Percentiles rank a stretch among this genome's conserved stretches.
Conservation (phyloP, 768 basidiomycete species). For the Sarcomyxa edulis region DNA sequence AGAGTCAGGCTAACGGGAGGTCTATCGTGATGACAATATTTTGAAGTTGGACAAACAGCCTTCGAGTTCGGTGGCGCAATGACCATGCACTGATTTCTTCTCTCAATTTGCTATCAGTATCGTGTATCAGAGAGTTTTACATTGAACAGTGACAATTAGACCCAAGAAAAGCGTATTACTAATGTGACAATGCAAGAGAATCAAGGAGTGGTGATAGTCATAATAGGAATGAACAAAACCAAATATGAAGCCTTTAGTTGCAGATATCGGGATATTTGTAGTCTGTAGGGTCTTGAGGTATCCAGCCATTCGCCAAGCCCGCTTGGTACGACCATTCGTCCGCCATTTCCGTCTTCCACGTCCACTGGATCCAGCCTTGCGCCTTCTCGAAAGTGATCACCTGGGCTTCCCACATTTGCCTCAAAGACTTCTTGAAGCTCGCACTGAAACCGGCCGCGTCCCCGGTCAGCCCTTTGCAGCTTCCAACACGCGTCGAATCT, state of each 20-base stretch:
- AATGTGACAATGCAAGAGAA: no score
- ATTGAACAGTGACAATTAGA: no score
- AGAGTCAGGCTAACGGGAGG: no score
- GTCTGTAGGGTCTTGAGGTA: conserved; percentile 54
- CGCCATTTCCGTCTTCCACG: conserved; percentile 78
- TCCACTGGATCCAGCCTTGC: conserved; percentile 76
- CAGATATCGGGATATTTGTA: conserved; percentile 62
- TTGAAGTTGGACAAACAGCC: no score
- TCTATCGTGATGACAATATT: no score
- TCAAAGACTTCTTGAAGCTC: conserved; percentile 75
- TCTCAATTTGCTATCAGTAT: no score
- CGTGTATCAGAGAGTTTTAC: no score
- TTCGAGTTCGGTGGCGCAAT: no score
- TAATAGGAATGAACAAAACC: no score
- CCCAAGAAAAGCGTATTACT: no score
- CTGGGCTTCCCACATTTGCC: conserved; percentile 85
- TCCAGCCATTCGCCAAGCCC: conserved; percentile 79
- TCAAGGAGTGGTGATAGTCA: no score
- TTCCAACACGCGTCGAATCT: conserved; percentile 66
- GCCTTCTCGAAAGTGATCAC: conserved; percentile 65
- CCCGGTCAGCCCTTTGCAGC: conserved; percentile 71
- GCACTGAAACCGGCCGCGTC: conserved; percentile 68
- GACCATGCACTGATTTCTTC: no score
- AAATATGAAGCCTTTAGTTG: conserved; percentile 18
- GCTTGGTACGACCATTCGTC: conserved; percentile 91